Evolutionary conservation across 2,329 filamentous ascomycete species (phyloP).

Genomic region (Zymoseptoria passerinii): DNA sequence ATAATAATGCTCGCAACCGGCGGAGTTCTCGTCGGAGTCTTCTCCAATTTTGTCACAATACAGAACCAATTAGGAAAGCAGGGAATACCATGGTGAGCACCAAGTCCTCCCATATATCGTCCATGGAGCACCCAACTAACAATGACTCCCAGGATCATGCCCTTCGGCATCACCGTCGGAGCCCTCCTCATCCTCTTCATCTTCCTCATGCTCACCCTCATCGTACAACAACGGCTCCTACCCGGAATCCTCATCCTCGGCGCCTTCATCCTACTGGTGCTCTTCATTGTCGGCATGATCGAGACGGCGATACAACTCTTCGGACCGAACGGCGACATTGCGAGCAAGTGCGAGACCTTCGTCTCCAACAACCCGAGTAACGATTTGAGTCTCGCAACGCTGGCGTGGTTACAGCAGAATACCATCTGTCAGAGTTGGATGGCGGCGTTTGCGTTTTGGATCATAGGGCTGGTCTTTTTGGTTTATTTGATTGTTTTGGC

Average conservation of each 20-base stretch:
- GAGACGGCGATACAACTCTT: conserved; percentile 57
- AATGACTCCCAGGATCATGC: conserved; percentile 48
- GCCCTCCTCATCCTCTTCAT: conserved; percentile 51
- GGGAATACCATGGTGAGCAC: conserved; percentile 51
- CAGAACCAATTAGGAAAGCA: conserved; percentile 46
- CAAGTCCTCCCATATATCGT: background rate
- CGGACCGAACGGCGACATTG: conserved; percentile 47
- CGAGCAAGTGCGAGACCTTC: conserved; percentile 51
- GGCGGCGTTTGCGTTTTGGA: conserved; percentile 55
- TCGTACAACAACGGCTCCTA: conserved; percentile 48
- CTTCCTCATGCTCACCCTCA: conserved; percentile 49
- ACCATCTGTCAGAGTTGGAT: conserved; percentile 58
- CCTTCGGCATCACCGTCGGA: conserved; percentile 53
- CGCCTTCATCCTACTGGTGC: conserved; percentile 53
- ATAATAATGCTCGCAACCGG: conserved; percentile 53
- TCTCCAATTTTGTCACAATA: conserved; percentile 51
- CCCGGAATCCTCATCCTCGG: conserved; percentile 52
- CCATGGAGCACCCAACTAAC: background rate
- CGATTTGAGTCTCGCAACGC: conserved; percentile 46
- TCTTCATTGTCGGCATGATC: conserved; percentile 55
- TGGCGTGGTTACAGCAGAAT: conserved; percentile 55
- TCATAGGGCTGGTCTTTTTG: conserved; percentile 55
- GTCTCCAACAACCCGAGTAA: conserved; percentile 41
- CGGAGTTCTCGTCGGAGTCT: conserved; percentile 51
- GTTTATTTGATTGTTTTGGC: conserved; percentile 59